Conservation (phyloP, 202 grass and related monocot genomes). For the Brachypodium distachyon region DNA sequence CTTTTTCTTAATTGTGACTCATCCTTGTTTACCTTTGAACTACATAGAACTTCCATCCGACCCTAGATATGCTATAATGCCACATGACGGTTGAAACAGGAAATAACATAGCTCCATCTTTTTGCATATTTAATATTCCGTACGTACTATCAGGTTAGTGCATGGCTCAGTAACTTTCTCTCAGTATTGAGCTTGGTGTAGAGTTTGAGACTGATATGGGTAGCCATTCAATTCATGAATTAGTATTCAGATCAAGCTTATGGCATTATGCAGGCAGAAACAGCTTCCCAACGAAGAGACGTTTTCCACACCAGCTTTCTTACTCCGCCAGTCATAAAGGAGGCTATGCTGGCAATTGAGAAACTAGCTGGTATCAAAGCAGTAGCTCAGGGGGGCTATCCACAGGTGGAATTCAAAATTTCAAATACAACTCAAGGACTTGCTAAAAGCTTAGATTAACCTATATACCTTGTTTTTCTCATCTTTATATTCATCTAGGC, state of each 20-base stretch:
- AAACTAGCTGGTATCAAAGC: conserved; percentile 71
- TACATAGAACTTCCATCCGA: not conserved
- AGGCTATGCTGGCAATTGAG: conserved; percentile 59
- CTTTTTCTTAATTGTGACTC: not conserved
- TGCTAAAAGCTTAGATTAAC: not conserved
- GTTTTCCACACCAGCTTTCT: conserved; percentile 80
- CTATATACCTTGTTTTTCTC: conserved; percentile 9
- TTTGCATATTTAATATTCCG: not conserved
- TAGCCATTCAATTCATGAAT: conserved; percentile 2
- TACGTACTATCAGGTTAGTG: not conserved
- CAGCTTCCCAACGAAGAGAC: conserved; percentile 58
- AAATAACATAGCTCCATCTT: not conserved
- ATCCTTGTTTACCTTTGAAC: not conserved
- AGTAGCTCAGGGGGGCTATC: conserved; percentile 89
- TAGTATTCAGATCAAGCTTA: not conserved
- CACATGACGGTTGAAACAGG: not conserved
- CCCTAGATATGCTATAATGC: not conserved
- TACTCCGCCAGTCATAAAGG: conserved; percentile 68
- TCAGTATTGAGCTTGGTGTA: not conserved
- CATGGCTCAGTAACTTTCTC: not conserved
- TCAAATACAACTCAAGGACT: not conserved
- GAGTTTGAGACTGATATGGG: not conserved
- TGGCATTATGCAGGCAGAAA: conserved; percentile 62
- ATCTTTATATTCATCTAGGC: conserved; percentile 47
- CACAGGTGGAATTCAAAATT: conserved; percentile 51